These are phyloP conservation scores for Ophiosphaerella narmari DNA, from an alignment of 2,329 filamentous ascomycete species.

Conservation along the genomic window DNA sequence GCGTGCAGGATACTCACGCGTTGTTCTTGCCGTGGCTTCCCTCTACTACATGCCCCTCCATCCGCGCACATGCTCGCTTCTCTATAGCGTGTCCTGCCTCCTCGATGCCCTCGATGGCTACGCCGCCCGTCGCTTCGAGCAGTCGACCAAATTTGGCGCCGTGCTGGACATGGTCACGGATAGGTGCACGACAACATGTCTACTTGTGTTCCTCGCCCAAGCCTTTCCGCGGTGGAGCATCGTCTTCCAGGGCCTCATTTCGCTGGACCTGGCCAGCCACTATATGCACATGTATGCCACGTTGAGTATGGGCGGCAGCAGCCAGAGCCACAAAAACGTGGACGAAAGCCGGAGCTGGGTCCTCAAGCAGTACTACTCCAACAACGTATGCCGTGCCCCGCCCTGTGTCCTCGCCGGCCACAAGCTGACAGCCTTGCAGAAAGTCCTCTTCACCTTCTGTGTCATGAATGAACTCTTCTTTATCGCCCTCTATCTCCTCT, in stretches of 20 bases:
- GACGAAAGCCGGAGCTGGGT: constrained; percentile 86
- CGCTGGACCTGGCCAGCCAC: constrained; percentile 90
- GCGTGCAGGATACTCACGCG: constrained; percentile 53
- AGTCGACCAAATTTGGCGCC: constrained; percentile 93
- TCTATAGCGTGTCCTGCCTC: constrained; percentile 92
- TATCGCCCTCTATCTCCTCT: constrained; percentile 95
- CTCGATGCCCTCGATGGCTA: constrained; percentile 94
- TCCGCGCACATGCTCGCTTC: constrained; percentile 87
- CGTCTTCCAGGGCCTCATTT: constrained; percentile 91
- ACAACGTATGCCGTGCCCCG: constrained; percentile 69
- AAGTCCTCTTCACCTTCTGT: constrained; percentile 89
- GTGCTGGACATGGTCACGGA: constrained; percentile 99
- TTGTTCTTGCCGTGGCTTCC: constrained; percentile 75
- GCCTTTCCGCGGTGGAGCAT: constrained; percentile 95
- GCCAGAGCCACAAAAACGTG: constrained; percentile 89
- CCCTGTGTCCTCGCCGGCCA: not conserved
- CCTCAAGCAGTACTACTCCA: constrained; percentile 94
- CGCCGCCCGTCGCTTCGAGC: constrained; percentile 83
- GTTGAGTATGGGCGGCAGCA: constrained; percentile 79
- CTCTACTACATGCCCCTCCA: constrained; percentile 99
- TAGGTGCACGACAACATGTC: constrained; percentile 91
- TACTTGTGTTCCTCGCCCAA: constrained; percentile 91
- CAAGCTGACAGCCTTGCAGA: constrained; percentile 57
- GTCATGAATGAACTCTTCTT: constrained; percentile 94
- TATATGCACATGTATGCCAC: constrained; percentile 99